Conservation (phyloP, 1,139 yeast genomes). For the Hyphopichia fennica region DNA sequence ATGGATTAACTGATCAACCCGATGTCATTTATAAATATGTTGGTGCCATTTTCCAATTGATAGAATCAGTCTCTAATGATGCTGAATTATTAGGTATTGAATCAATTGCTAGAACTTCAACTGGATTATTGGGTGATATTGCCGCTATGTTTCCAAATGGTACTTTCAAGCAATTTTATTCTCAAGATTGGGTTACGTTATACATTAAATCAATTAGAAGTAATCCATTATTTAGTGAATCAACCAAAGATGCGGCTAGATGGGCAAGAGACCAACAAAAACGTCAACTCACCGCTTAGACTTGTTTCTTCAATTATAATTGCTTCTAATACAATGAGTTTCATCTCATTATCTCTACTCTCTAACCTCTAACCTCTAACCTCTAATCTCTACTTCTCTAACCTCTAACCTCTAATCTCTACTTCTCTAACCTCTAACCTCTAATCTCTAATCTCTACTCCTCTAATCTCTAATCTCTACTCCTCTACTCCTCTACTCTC, state of each 20-base stretch:
- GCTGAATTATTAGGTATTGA: constrained; percentile 60
- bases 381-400: neutral
- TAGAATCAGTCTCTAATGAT: constrained; percentile 61
- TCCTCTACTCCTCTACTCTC: constrained; percentile 7
- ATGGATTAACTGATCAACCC: constrained; percentile 77
- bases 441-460: constrained; percentile 1
- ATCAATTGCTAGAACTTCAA: constrained; percentile 71
- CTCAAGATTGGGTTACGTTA: constrained; percentile 75
- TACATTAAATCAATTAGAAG: constrained; percentile 73
- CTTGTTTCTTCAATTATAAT: neutral
- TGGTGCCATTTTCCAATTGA: constrained; percentile 67
- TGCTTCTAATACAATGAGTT: neutral
- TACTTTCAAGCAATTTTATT: constrained; percentile 62
- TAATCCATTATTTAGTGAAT: constrained; percentile 57
- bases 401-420: constrained; percentile 1
- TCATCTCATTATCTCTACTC: neutral
- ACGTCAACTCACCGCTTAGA: constrained; percentile 35
- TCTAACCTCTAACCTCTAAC: neutral
- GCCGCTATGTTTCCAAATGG: constrained; percentile 85
- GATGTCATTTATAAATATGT: constrained; percentile 64
- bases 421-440: constrained; percentile 2
- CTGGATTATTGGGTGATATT: constrained; percentile 89
- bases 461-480: constrained; percentile 6
- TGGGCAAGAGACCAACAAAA: constrained; percentile 95
- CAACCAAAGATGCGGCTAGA: constrained; percentile 85